phyloP scores from a whole-genome alignment of 306 rosid genomes.

The Prunus padus region DNA sequence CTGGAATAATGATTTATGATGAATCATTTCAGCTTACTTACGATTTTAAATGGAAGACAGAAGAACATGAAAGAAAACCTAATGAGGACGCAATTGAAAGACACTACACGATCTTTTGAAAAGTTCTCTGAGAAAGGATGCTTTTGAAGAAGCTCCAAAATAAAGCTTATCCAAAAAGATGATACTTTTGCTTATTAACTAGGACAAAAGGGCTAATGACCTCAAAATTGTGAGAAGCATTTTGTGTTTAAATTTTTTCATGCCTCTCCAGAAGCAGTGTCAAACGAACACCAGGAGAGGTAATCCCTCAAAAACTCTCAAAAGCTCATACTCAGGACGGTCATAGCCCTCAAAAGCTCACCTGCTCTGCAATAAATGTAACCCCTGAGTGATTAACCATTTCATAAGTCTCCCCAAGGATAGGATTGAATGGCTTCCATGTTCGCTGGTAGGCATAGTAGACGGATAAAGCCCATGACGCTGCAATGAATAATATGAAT shows the following conservation, averaged over 20 bases:
- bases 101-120: background rate
- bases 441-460: slow-evolving; percentile 91
- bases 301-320: background rate
- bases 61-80: background rate
- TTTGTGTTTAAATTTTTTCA: background rate
- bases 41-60: slow-evolving; percentile 4
- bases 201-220: background rate
- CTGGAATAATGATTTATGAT: slow-evolving; percentile 35
- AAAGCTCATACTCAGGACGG: slow-evolving; percentile 3
- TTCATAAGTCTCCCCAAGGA: slow-evolving; percentile 95
- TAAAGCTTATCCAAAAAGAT: background rate
- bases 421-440: slow-evolving; percentile 98
- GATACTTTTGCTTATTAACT: background rate
- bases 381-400: slow-evolving; percentile 69
- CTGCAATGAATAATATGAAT: slow-evolving; percentile 38
- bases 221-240: background rate
- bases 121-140: background rate
- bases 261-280: background rate
- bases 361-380: slow-evolving; percentile 89
- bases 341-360: slow-evolving; percentile 32
- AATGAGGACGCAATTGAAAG: background rate
- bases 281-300: background rate
- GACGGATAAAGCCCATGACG: slow-evolving; percentile 94
- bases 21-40: slow-evolving; percentile 1
- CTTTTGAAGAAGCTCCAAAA: background rate